These are phyloP conservation scores for Lolium perenne DNA, from an alignment of 176 grass and related monocot genomes.

Conservation along the genomic window DNA sequence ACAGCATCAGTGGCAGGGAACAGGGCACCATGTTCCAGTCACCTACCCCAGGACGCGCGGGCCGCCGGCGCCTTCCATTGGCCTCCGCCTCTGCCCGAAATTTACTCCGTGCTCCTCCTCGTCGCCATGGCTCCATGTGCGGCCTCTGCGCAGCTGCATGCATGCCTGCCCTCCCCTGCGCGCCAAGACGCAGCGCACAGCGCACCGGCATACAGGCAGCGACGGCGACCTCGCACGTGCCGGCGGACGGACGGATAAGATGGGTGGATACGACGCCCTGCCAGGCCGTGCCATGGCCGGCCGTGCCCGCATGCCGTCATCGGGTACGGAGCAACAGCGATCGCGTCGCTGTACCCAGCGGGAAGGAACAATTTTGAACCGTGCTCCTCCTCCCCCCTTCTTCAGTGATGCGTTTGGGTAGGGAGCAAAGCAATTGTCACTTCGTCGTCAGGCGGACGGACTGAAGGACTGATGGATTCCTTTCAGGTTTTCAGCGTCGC, in stretches of 20 bases:
- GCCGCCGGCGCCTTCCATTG: neutral
- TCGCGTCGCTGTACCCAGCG: neutral
- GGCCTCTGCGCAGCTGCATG: neutral
- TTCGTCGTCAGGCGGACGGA: neutral
- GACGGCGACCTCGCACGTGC: constrained; percentile 43
- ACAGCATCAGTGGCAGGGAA: neutral
- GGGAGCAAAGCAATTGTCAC: neutral
- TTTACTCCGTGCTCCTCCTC: constrained; percentile 28
- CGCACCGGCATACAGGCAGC: constrained; percentile 4
- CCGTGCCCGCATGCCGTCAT: constrained; percentile 7
- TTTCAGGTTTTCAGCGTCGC: constrained; percentile 17
- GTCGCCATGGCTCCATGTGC: neutral
- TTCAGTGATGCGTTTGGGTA: neutral
- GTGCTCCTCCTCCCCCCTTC: neutral
- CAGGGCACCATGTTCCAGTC: constrained; percentile 21
- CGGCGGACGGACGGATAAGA: constrained; percentile 40
- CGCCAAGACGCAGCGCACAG: constrained; percentile 17
- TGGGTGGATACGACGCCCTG: constrained; percentile 27
- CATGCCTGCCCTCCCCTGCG: neutral
- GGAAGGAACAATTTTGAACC: constrained; percentile 1
- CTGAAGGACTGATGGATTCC: neutral
- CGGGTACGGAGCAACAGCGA: constrained; percentile 3
- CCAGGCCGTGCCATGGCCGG: neutral
- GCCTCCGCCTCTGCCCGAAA: neutral
- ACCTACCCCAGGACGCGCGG: constrained; percentile 10